Evolutionary conservation across 164 flowering plant genomes (phyloP).

Genomic region (Nymphaea thermarum): DNA sequence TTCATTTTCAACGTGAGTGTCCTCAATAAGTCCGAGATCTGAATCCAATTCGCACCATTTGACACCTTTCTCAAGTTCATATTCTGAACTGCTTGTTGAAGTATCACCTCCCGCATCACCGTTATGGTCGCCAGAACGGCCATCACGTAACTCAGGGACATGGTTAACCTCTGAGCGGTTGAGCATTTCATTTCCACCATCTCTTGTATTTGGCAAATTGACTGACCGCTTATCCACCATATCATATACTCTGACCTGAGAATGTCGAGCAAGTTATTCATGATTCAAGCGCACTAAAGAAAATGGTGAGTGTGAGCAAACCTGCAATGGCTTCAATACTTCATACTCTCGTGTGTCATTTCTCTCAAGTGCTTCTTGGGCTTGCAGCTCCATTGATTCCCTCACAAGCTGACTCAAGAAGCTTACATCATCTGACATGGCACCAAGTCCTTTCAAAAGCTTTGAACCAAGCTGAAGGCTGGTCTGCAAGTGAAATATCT

Average conservation of each 20-base stretch:
- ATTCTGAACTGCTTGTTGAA: constrained; percentile 9
- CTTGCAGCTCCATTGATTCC: constrained; percentile 89
- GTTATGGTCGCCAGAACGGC: not conserved
- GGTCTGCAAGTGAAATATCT: constrained; percentile 40
- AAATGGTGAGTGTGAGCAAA: constrained; percentile 5
- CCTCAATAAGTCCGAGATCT: constrained; percentile 2
- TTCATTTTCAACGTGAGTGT: constrained; percentile 7
- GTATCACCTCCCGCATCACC: constrained; percentile 5
- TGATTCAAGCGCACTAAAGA: not conserved
- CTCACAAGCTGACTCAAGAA: constrained; percentile 76
- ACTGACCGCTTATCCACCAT: constrained; percentile 10
- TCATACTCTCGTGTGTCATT: constrained; percentile 33
- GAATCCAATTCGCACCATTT: constrained; percentile 32
- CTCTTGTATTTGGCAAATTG: not conserved
- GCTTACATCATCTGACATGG: constrained; percentile 90
- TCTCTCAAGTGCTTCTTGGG: constrained; percentile 38
- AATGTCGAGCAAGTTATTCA: not conserved
- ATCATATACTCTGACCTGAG: constrained; percentile 55
- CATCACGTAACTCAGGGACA: too few species aligned
- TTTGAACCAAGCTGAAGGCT: constrained; percentile 93
- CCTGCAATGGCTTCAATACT: constrained; percentile 82
- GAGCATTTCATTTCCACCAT: not conserved
- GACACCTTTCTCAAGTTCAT: constrained; percentile 26
- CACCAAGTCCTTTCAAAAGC: constrained; percentile 87
- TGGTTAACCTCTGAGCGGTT: not conserved